These are phyloP conservation scores for Dacryopinax primogenitus DNA, from an alignment of 768 basidiomycete genomes.

Conservation along the genomic window DNA sequence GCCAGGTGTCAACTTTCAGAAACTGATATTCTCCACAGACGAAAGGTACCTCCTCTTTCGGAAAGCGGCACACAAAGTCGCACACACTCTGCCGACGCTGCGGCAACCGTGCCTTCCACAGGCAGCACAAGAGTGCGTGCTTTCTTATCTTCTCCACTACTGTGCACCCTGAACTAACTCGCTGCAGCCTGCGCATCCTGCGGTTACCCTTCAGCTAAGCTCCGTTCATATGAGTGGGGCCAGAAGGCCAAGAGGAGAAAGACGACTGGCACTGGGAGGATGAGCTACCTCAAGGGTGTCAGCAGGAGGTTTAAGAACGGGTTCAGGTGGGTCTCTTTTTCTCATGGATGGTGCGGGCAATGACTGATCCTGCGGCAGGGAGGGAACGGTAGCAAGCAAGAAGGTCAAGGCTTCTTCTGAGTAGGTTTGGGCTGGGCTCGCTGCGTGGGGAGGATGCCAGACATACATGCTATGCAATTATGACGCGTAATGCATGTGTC, in stretches of 20 bases:
- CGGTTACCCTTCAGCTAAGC: conserved; percentile 90
- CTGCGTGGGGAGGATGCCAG: no score
- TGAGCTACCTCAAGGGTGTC: conserved; percentile 85
- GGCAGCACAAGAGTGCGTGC: conserved; percentile 87
- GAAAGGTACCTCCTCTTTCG: conserved; percentile 84
- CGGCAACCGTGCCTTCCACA: conserved; percentile 91
- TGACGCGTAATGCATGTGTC: no score
- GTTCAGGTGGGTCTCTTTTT: conserved; percentile 51
- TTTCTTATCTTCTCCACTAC: background rate
- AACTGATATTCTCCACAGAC: background rate
- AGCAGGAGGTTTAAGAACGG: conserved; percentile 97
- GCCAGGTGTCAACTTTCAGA: background rate
- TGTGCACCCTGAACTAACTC: background rate
- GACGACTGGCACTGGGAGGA: conserved; percentile 95
- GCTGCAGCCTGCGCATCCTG: conserved; percentile 78
- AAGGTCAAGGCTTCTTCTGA: conserved; percentile 33
- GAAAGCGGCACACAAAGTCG: conserved; percentile 94
- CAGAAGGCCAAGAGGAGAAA: conserved; percentile 99
- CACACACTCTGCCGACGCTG: conserved; percentile 97
- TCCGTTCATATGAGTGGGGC: conserved; percentile 96
- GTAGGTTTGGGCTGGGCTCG: no score
- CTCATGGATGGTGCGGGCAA: background rate
- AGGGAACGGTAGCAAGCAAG: conserved; percentile 86
- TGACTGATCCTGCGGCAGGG: conserved; percentile 35
- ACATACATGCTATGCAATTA: no score